Evolutionary conservation across 345 rosid genomes (phyloP), one percentile per base, ranked within the genome.

Genomic region (Bruguiera sexangula): DNA sequence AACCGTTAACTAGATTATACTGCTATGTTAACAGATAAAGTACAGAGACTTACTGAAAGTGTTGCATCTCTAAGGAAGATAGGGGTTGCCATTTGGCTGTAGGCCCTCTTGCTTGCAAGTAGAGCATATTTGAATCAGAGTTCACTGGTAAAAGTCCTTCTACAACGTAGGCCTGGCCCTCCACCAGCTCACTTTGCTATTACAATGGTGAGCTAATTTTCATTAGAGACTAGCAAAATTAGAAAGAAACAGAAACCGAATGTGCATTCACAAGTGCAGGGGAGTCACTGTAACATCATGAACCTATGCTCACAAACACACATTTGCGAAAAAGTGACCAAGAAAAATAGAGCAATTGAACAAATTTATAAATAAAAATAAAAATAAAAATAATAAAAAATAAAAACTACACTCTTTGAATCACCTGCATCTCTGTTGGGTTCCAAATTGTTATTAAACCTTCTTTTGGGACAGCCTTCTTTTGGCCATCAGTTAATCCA

Each of bases 361-460:
- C 37, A 34, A 34, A 7, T 34, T 31, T 31, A 3, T 32, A 6
- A 6, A 32, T 4, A 31, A 30, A 67, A 30, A 46, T 4, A 31
- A 30, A 67, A 30, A 46, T 29, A 21, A 73, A 32, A 24, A 8
- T 7, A 54, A 3, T 7, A 8, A 54, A 43, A 24, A 34, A 63
- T 60, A 56, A 34, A 43, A 36, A 56, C n/a, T 21, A 66, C 36
- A 70, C 60, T 26, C 60, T 53, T 54, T 64, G 48, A 68, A 66
- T 73, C 65, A 89, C 99, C 96, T 88, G 97, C 79, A 78, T 83
- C 77, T 90, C 96, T 8, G 96, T 86, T 9, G 99, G 99, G 74
- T 84, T 85, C 99, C 99, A 95, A 78, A 92, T 87, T 57, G 97
- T 89, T 82, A 95, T 78, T 39, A 92, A 79, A 66, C 93, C 97